Base-by-base conservation (phyloP, 2,329 filamentous ascomycete genomes). In the Xylariaceae sp. region DNA sequence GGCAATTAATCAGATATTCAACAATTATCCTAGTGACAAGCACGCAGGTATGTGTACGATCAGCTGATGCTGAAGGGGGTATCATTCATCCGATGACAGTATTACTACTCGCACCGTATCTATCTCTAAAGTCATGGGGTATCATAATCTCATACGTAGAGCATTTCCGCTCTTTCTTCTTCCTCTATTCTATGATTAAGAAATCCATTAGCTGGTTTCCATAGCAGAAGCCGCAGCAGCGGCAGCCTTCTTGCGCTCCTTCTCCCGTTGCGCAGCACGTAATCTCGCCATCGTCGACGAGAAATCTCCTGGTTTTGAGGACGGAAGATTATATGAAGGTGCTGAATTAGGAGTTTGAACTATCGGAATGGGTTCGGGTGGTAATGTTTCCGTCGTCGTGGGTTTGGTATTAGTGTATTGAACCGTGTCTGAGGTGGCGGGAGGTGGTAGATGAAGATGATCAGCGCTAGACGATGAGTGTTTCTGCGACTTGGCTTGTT, bases 191-290 rank as follows among this genome's bases (percentile, higher is more conserved):
- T 14, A 11, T 14, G 19, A 14, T 10, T 11, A 10, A 35, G 20
- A 19, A 17, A 17, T 36, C 34, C 20, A 22, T 21, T 6, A 7
- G 5, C 16, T 4, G 20, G 17, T 44, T 22, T 32, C 37, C 21
- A 32, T 21, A 2, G 40, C 17, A 20, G 36, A 25, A 2, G 44
- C 34, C 16, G 48, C 40, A 21, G 45, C 64, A 52, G 50, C 63
- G 4, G 66, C 61, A 40, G 77, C 75, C 50, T 72, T 70, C 54
- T 68, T 69, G 35, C 66, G 59, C 51, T 81, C 71, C 42, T 79
- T 76, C 49, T 77, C 76, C 11, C 77, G 72, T 59, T 82, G 77
- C 20, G 77, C 77, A 45, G 74, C 78, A 52, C 76, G 75, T 33
- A 83, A 53, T 45, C 77, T 70, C 48, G 76, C 80, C 66, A 81